phyloP scores from a whole-genome alignment of 225 moss, liverwort and hornwort species.

The Straminergon stramineum region DNA sequence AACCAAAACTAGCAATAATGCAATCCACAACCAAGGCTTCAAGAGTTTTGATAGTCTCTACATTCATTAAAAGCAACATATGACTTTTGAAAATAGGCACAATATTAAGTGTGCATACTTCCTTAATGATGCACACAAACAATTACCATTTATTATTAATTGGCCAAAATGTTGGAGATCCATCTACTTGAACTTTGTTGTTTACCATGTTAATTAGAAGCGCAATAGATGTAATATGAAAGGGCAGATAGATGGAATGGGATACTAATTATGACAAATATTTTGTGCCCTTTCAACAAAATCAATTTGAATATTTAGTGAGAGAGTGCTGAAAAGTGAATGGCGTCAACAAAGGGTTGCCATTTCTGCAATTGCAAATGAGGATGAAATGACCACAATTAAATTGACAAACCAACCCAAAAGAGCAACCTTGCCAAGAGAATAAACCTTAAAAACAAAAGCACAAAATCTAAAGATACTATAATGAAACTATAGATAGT shows the following conservation, averaged over 20 bases:
- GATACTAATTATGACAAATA: not conserved
- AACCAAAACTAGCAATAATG: not conserved
- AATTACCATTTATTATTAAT: not conserved
- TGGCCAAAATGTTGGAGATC: not conserved
- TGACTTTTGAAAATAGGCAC: too few species aligned
- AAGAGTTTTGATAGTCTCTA: not conserved
- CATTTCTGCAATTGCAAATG: not conserved
- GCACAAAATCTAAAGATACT: not conserved
- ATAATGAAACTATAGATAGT: not conserved
- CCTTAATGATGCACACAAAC: too few species aligned
- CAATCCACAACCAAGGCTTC: not conserved
- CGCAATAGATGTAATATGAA: not conserved
- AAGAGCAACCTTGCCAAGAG: not conserved
- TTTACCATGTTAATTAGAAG: not conserved
- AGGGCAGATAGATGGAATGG: not conserved
- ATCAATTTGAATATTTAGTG: not conserved
- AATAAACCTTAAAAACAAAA: not conserved
- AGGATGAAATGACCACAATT: not conserved
- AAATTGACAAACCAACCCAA: not conserved
- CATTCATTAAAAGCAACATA: not conserved
- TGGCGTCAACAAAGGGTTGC: rapidly evolving
- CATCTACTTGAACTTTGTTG: not conserved
- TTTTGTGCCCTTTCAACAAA: not conserved
- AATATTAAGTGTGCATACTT: not conserved
- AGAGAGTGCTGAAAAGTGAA: not conserved